phyloP scores from a whole-genome alignment of 176 grass and related monocot species.

The maize (Zea mays) region DNA sequence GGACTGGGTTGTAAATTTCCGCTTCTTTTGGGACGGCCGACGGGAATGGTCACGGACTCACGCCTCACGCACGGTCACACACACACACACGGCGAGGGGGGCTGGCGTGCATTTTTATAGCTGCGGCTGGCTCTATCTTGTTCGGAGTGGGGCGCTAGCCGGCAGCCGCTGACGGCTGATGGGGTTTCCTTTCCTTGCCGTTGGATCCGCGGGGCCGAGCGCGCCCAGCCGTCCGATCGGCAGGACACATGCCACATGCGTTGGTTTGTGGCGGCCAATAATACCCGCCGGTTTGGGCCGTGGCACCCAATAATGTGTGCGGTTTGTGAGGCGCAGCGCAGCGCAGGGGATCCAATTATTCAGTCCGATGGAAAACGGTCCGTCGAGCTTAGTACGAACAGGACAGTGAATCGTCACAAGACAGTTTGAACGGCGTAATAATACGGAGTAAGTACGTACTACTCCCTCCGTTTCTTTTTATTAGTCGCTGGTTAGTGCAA shows the following conservation, averaged over 20 bases:
- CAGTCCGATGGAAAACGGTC: background rate
- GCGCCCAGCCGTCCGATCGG: background rate
- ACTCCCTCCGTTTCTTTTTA: too few species aligned
- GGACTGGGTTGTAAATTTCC: too few species aligned
- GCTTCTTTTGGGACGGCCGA: too few species aligned
- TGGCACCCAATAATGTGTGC: conserved; percentile 36
- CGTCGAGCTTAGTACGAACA: background rate
- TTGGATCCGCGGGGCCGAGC: background rate
- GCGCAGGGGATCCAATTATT: conserved; percentile 28
- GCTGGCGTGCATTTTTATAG: conserved; percentile 36
- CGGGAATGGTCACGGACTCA: too few species aligned
- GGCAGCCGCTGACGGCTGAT: background rate
- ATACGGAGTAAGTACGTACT: too few species aligned
- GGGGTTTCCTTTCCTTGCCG: background rate
- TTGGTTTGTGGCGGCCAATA: conserved; percentile 40
- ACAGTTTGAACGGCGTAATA: background rate
- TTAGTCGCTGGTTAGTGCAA: too few species aligned
- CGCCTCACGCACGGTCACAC: too few species aligned
- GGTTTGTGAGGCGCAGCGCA: conserved; percentile 13
- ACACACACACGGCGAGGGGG: background rate
- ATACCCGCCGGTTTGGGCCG: conserved; percentile 12
- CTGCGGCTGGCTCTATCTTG: background rate
- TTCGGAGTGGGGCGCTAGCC: background rate
- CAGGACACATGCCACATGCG: conserved; percentile 37
- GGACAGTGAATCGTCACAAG: background rate